phyloP scores from a whole-genome alignment of 352 stramenopile genomes.

The Pythium monospermum region DNA sequence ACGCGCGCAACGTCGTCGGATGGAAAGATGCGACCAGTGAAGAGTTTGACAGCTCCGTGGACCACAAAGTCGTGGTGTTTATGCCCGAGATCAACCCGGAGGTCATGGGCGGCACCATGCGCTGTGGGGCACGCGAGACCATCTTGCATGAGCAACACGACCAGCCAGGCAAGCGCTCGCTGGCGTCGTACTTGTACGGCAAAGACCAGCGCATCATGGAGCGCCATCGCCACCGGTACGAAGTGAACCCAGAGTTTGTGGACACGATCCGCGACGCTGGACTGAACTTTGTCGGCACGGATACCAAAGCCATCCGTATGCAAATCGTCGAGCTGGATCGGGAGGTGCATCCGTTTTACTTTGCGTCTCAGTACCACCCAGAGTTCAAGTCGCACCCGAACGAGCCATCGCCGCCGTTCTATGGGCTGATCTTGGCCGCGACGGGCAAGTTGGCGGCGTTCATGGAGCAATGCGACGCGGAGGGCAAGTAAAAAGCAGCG shows the following conservation, averaged over 20 bases:
- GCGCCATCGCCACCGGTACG: constrained; percentile 98
- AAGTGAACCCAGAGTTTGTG: constrained; percentile 97
- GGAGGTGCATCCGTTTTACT: constrained; percentile 97
- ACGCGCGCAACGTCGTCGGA: constrained; percentile 92
- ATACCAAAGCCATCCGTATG: constrained; percentile 97
- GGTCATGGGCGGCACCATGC: constrained; percentile 99
- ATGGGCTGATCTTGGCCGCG: constrained; percentile 93
- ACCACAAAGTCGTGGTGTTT: constrained; percentile 97
- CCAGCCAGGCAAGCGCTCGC: constrained; percentile 63
- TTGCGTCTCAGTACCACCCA: constrained; percentile 99
- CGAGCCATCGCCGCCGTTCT: constrained; percentile 96
- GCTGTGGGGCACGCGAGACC: constrained; percentile 95
- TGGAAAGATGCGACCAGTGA: constrained; percentile 94
- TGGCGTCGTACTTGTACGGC: constrained; percentile 90
- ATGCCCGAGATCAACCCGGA: constrained; percentile 99
- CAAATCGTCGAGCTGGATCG: constrained; percentile 97
- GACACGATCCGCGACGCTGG: constrained; percentile 86
- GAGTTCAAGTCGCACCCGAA: constrained; percentile 98
- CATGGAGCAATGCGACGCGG: constrained; percentile 42
- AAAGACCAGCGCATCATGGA: constrained; percentile 90
- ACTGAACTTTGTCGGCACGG: constrained; percentile 97
- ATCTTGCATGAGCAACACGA: constrained; percentile 89
- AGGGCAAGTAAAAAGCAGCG: constrained; percentile 22
- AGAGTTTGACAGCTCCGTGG: constrained; percentile 89
- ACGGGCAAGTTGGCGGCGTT: constrained; percentile 69